Evolutionary conservation across 352 stramenopile genomes (phyloP).

Genomic region (Globisporangium radiosum): DNA sequence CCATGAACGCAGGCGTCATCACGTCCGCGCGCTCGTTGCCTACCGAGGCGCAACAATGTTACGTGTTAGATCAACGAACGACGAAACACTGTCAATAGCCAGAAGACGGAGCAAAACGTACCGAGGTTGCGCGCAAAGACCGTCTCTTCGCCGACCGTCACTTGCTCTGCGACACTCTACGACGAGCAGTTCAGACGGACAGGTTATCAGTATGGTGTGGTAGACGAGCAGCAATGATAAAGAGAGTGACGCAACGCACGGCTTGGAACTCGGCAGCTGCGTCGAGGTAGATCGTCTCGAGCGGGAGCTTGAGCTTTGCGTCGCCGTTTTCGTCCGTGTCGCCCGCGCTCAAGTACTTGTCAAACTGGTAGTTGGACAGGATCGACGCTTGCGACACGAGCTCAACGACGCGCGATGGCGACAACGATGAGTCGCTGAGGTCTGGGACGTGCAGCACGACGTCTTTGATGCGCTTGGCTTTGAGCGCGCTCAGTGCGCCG

Average conservation of each 20-base stretch:
- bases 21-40: constrained; percentile 77
- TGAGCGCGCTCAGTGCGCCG: constrained; percentile 42
- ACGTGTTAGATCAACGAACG: no score
- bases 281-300: constrained; percentile 62
- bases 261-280: constrained; percentile 48
- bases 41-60: neutral
- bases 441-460: constrained; percentile 50
- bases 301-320: constrained; percentile 54
- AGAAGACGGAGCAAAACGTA: constrained; percentile 13
- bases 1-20: constrained; percentile 76
- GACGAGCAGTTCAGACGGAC: no score
- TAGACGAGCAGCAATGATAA: neutral
- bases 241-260: constrained; percentile 13
- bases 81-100: no score
- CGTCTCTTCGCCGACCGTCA: constrained; percentile 67
- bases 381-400: constrained; percentile 67
- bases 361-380: constrained; percentile 85
- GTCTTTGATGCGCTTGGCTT: constrained; percentile 42
- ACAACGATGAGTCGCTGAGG: constrained; percentile 23
- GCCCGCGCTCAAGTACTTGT: constrained; percentile 64
- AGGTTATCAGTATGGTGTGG: no score
- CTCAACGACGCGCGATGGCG: constrained; percentile 45
- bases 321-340: constrained; percentile 48
- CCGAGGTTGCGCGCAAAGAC: constrained; percentile 80
- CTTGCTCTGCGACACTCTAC: constrained; percentile 57